These are phyloP conservation scores for Oryza australiensis DNA, from an alignment of 176 grass and related monocot genomes.

Conservation along the genomic window DNA sequence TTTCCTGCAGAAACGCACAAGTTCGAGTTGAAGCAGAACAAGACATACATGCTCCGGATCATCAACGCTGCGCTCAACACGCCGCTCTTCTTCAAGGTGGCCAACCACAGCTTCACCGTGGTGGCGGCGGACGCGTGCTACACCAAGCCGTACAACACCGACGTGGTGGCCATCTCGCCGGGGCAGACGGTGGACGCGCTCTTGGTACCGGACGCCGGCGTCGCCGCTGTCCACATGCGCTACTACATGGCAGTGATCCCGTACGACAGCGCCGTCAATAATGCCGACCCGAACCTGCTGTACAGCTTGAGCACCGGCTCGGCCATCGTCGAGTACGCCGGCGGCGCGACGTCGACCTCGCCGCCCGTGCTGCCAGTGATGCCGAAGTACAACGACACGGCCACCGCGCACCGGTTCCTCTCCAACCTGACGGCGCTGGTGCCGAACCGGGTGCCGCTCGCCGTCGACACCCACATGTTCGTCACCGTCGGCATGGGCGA, in stretches of 20 bases:
- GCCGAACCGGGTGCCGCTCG: constrained; percentile 43
- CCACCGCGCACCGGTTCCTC: constrained; percentile 41
- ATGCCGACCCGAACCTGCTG: rapidly evolving
- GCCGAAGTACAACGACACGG: constrained; percentile 38
- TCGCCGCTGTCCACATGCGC: neutral
- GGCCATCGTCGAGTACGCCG: constrained; percentile 45
- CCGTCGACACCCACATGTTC: constrained; percentile 54
- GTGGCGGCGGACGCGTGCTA: constrained; percentile 64
- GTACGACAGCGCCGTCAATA: neutral
- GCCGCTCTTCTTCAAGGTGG: constrained; percentile 69
- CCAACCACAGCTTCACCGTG: constrained; percentile 62
- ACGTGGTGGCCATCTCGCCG: constrained; percentile 43
- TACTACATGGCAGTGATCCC: neutral
- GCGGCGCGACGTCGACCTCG: neutral
- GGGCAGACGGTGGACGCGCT: constrained; percentile 75
- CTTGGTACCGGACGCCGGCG: constrained; percentile 33
- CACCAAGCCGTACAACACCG: constrained; percentile 59
- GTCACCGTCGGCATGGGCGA: constrained; percentile 46
- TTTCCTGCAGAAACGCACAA: neutral
- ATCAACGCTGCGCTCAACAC: constrained; percentile 73
- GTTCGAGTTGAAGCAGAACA: constrained; percentile 41
- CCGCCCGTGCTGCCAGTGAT: neutral
- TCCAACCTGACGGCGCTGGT: constrained; percentile 56
- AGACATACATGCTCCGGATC: constrained; percentile 61
- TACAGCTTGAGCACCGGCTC: constrained; percentile 12